Conservation (phyloP, 2,329 filamentous ascomycete genomes). For the Leptographium radiaticola region DNA sequence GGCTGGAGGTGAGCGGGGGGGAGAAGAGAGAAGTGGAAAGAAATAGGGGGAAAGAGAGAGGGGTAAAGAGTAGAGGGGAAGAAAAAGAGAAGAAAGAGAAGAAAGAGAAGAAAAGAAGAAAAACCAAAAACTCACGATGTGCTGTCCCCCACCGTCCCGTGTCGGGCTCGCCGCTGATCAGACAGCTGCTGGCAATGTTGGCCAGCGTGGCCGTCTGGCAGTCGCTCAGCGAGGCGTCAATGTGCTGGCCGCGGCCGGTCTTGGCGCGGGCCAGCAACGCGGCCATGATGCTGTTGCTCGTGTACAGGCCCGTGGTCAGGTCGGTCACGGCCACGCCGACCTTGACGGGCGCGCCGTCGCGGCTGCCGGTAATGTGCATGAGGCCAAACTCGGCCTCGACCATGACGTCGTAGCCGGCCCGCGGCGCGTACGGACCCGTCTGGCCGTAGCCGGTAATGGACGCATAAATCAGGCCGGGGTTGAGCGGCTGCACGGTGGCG, state of each 20-base stretch:
- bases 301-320: conserved; percentile 87
- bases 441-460: conserved; percentile 97
- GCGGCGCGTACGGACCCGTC: conserved; percentile 74
- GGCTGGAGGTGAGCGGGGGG: conserved; percentile 33
- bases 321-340: conserved; percentile 96
- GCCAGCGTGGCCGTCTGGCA: conserved; percentile 88
- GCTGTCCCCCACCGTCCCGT: conserved; percentile 90
- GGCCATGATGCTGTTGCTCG: conserved; percentile 90
- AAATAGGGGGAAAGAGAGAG: neutral
- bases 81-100: neutral
- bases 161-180: conserved; percentile 81
- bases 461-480: conserved; percentile 80
- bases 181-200: conserved; percentile 87
- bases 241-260: conserved; percentile 75
- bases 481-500: conserved; percentile 63
- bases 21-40: neutral
- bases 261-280: conserved; percentile 64
- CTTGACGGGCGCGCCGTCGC: conserved; percentile 86
- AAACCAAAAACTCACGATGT: conserved; percentile 51
- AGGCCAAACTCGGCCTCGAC: conserved; percentile 95
- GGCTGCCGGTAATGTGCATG: conserved; percentile 92
- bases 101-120: no score
- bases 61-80: neutral
- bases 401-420: conserved; percentile 98
- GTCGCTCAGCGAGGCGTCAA: conserved; percentile 83